phyloP scores from a whole-genome alignment of 2,329 filamentous ascomycete genomes.

The Xylariaceae sp. region DNA sequence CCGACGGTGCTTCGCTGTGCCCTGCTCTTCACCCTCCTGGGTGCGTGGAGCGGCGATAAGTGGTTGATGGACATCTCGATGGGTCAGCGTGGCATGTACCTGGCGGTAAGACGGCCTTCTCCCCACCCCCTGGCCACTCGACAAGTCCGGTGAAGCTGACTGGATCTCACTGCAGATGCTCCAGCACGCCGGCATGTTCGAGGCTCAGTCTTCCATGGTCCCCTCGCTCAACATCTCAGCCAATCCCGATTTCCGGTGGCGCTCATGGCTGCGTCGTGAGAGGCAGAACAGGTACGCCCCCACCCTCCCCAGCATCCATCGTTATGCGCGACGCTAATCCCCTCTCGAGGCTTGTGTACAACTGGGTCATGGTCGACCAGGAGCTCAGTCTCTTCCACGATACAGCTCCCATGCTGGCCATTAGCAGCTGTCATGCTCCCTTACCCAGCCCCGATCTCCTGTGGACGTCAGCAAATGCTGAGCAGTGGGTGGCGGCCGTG shows the following conservation, averaged over 20 bases:
- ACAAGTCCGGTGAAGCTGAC: constrained; percentile 5
- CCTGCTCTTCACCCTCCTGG: constrained; percentile 59
- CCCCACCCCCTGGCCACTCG: neutral
- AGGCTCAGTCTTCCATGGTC: constrained; percentile 39
- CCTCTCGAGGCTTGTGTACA: constrained; percentile 55
- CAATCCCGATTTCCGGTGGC: constrained; percentile 48
- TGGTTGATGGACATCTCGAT: constrained; percentile 73
- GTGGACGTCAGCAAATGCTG: constrained; percentile 52
- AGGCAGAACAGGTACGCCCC: constrained; percentile 50
- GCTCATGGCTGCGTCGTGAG: constrained; percentile 58
- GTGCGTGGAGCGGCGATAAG: constrained; percentile 68
- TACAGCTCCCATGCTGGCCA: constrained; percentile 52
- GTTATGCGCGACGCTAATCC: neutral
- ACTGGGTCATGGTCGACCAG: constrained; percentile 68
- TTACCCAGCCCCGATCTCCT: constrained; percentile 55
- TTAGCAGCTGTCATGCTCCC: constrained; percentile 57
- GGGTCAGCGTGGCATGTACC: constrained; percentile 67
- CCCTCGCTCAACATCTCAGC: constrained; percentile 34
- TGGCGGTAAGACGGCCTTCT: constrained; percentile 39
- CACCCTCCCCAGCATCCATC: constrained; percentile 9
- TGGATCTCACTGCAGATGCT: constrained; percentile 44
- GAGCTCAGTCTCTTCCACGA: constrained; percentile 63
- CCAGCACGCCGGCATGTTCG: constrained; percentile 60
- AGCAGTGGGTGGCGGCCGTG: constrained; percentile 52
- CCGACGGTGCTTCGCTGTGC: constrained; percentile 57